Evolutionary conservation across 2,329 filamentous ascomycete genomes (phyloP), one percentile per base, ranked within the genome.

Genomic region (Colletotrichum sp.): DNA sequence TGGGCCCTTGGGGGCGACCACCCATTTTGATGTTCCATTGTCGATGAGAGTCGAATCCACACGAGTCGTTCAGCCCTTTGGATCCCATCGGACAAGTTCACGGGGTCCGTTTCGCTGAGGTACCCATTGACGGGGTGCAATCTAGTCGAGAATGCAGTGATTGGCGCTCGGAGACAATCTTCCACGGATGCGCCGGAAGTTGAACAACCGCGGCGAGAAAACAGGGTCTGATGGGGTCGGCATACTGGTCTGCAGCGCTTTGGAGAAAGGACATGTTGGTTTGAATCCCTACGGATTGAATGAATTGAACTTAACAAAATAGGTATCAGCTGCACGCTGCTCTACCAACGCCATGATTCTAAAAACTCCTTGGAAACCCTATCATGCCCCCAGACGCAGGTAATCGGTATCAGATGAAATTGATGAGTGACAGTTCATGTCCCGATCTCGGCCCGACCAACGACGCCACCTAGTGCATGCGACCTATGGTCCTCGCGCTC

Each of bases 151-250:
- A n/a, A 18, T 15, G 24, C 24, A 33, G 33, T 24, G 21, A 62
- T 38, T 62, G 59, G n/a, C 21, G n/a, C 59, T 62, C 21, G 24
- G 2, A 21, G 31, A 18, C 13, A 24, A 8, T 18, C 51, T 8
- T 51, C 13, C 24, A 59, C 70, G 70, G 66, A 73, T 47, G 61
- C 38, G 51, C 54, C 70, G 70, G 70, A 73, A 54, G 66, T 61
- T 54, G 58, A 27, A 15, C 59, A 8, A 65, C 15, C 24, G 34
- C 21, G 36, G 24, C n/a, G 33, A 61, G 13, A 34, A 43, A 29
- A 54, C 38, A 62, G 51, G 47, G 34, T 58, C 24, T n/a, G 47
- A 64, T 31, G 51, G 21, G 47, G 27, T n/a, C 18, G 27, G 29
- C 18, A 59, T 59, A 57, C 16, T 29, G 58, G 34, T 15, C 66